These are phyloP conservation scores for Auricularia cornea DNA, from an alignment of 768 basidiomycete species.

Conservation along the genomic window DNA sequence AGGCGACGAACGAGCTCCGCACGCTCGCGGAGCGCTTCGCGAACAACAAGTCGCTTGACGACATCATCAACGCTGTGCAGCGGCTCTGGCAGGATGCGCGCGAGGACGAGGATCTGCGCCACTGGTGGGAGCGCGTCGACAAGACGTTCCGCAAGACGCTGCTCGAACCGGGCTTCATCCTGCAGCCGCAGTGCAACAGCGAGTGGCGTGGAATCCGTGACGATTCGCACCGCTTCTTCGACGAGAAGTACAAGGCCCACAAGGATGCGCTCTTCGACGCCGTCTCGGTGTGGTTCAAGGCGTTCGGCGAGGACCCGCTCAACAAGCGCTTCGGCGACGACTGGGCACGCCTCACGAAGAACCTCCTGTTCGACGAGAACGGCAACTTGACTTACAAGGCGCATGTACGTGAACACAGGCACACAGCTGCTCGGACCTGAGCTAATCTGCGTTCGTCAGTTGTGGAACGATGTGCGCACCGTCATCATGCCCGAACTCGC, in stretches of 20 bases:
- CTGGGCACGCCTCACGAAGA: constrained; percentile 70
- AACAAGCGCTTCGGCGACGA: constrained; percentile 78
- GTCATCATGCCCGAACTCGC: neutral
- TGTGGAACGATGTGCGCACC: constrained; percentile 4
- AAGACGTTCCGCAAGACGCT: constrained; percentile 63
- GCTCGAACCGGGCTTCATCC: constrained; percentile 75
- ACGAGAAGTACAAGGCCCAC: constrained; percentile 62
- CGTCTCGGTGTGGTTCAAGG: constrained; percentile 70
- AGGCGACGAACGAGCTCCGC: constrained; percentile 56
- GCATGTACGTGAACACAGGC: constrained; percentile 38
- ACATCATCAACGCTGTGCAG: constrained; percentile 61
- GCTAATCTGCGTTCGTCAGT: neutral
- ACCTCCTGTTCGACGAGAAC: constrained; percentile 74
- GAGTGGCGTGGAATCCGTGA: constrained; percentile 61
- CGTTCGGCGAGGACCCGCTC: constrained; percentile 77
- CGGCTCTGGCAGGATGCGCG: constrained; percentile 65
- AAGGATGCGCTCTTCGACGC: constrained; percentile 73
- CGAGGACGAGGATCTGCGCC: constrained; percentile 62
- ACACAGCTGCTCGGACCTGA: too few species aligned
- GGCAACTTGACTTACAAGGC: constrained; percentile 85
- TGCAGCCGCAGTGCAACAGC: constrained; percentile 65
- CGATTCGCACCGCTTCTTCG: constrained; percentile 61
- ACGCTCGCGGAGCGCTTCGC: constrained; percentile 89
- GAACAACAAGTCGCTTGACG: constrained; percentile 55
- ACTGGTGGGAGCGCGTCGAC: constrained; percentile 63